Evolutionary conservation across 2,329 filamentous ascomycete species (phyloP).

Genomic region (Podosphaera aphanis): DNA sequence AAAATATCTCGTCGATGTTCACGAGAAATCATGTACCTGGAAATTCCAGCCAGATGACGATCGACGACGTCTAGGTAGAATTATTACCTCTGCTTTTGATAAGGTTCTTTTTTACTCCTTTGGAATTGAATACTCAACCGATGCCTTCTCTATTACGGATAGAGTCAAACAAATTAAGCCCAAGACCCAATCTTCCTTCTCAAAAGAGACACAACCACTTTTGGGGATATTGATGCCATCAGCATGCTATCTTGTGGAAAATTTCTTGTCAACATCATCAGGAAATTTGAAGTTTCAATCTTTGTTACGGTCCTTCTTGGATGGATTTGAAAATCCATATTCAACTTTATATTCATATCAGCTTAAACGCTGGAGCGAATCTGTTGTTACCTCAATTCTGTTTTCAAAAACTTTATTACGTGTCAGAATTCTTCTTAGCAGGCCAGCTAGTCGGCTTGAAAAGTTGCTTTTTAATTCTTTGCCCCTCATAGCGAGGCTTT

Average conservation of each 20-base stretch:
- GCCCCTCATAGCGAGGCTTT: slow-evolving; percentile 53
- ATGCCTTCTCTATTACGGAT: slow-evolving; percentile 19
- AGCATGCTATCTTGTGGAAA: slow-evolving; percentile 51
- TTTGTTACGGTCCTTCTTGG: slow-evolving; percentile 45
- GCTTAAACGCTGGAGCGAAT: slow-evolving; percentile 30
- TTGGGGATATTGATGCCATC: slow-evolving; percentile 34
- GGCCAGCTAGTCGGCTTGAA: slow-evolving; percentile 43
- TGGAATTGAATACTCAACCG: slow-evolving; percentile 40
- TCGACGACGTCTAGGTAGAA: slow-evolving; percentile 41
- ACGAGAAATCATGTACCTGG: slow-evolving; percentile 74
- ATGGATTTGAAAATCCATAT: slow-evolving; percentile 32
- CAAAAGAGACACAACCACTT: slow-evolving; percentile 5
- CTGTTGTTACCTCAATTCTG: slow-evolving; percentile 38
- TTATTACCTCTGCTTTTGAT: slow-evolving; percentile 46
- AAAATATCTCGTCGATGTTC: slow-evolving; percentile 55
- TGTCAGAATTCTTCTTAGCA: slow-evolving; percentile 39
- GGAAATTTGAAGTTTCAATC: slow-evolving; percentile 56
- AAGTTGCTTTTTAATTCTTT: slow-evolving; percentile 60
- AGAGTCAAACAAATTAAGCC: neutral
- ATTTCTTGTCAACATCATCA: slow-evolving; percentile 47
- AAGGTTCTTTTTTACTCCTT: slow-evolving; percentile 50
- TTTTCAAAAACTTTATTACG: slow-evolving; percentile 50
- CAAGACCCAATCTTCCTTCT: neutral
- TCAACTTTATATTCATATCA: slow-evolving; percentile 38
- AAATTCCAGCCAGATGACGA: slow-evolving; percentile 48